phyloP scores from a whole-genome alignment of 176 grass and related monocot genomes.

The Bolboschoenus planiculmis region DNA sequence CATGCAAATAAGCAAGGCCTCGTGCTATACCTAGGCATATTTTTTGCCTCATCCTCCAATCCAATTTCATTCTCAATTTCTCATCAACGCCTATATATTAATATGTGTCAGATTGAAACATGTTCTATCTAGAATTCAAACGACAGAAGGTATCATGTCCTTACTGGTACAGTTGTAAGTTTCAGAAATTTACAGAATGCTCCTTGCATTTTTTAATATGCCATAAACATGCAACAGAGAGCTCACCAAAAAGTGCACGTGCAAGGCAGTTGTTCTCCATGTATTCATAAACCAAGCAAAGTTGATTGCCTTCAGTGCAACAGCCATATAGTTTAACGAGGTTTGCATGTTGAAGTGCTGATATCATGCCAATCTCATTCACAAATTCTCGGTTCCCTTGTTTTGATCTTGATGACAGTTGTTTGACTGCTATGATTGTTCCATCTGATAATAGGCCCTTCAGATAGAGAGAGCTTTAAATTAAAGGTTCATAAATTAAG shows the following conservation, averaged over 20 bases:
- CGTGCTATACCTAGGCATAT: slow-evolving; percentile 91
- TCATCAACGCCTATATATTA: slow-evolving; percentile 20
- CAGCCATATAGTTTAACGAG: slow-evolving; percentile 71
- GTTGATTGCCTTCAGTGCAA: slow-evolving; percentile 71
- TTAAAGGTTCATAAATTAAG: slow-evolving; percentile 13
- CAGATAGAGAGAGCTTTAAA: not conserved
- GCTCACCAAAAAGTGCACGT: slow-evolving; percentile 53
- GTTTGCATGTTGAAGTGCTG: slow-evolving; percentile 63
- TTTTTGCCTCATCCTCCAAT: slow-evolving; percentile 66
- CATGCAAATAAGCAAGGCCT: slow-evolving; percentile 80
- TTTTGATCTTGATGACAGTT: slow-evolving; percentile 68
- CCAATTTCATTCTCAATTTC: slow-evolving; percentile 47
- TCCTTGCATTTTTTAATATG: not conserved
- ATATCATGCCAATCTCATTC: slow-evolving; percentile 89
- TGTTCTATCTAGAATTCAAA: not conserved
- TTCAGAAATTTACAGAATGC: not conserved
- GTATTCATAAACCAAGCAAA: slow-evolving; percentile 65
- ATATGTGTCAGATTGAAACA: slow-evolving; percentile 16
- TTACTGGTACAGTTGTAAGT: not conserved
- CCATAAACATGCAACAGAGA: slow-evolving; percentile 3
- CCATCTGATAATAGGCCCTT: slow-evolving; percentile 74
- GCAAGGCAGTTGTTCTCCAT: slow-evolving; percentile 93
- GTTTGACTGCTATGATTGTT: slow-evolving; percentile 71
- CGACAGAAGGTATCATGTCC: slow-evolving; percentile 14
- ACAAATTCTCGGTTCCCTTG: slow-evolving; percentile 86